These are phyloP conservation scores for Ogataea pignaliae DNA, from an alignment of 805 yeast genomes.

Conservation along the genomic window DNA sequence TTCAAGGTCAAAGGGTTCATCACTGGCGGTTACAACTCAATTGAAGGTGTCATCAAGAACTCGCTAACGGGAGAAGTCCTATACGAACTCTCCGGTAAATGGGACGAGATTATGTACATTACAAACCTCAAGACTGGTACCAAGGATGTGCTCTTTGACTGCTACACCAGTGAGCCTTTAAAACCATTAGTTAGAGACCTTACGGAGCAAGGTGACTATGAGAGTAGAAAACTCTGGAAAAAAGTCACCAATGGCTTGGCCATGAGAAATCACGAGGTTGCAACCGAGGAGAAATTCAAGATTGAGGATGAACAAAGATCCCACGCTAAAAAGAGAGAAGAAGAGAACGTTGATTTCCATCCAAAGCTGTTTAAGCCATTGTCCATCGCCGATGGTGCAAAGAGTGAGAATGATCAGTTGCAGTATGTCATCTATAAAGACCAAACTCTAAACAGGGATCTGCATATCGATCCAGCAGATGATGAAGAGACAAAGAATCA, in stretches of 20 bases:
- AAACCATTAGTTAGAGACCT: slow-evolving; percentile 75
- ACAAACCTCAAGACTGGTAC: slow-evolving; percentile 41
- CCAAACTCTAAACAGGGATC: slow-evolving; percentile 36
- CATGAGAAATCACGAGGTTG: slow-evolving; percentile 68
- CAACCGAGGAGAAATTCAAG: slow-evolving; percentile 82
- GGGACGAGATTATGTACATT: slow-evolving; percentile 83
- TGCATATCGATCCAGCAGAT: no score
- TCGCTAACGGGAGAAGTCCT: slow-evolving; percentile 46
- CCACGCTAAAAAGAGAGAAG: slow-evolving; percentile 66
- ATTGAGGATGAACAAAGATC: slow-evolving; percentile 86
- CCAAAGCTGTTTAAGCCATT: slow-evolving; percentile 69
- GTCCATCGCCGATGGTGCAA: slow-evolving; percentile 28
- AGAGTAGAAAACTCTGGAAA: slow-evolving; percentile 80
- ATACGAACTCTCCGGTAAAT: slow-evolving; percentile 78
- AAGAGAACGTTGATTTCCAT: slow-evolving; percentile 73
- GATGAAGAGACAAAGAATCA: slow-evolving; percentile 32
- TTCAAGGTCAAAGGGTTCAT: slow-evolving; percentile 94
- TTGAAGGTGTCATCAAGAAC: slow-evolving; percentile 67
- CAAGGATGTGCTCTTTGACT: slow-evolving; percentile 54
- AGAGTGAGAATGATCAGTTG: slow-evolving; percentile 38
- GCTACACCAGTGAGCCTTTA: slow-evolving; percentile 45
- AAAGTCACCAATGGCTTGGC: slow-evolving; percentile 80
- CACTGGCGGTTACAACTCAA: slow-evolving; percentile 86
- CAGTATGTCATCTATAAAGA: slow-evolving; percentile 64
- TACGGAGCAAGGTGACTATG: slow-evolving; percentile 73